A percentile compares a stretch with the other conserved stretches of the same genome.
These are phyloP conservation scores for Alternaria alternata DNA, from an alignment of 2,329 filamentous ascomycete genomes.

Conservation along the genomic window DNA sequence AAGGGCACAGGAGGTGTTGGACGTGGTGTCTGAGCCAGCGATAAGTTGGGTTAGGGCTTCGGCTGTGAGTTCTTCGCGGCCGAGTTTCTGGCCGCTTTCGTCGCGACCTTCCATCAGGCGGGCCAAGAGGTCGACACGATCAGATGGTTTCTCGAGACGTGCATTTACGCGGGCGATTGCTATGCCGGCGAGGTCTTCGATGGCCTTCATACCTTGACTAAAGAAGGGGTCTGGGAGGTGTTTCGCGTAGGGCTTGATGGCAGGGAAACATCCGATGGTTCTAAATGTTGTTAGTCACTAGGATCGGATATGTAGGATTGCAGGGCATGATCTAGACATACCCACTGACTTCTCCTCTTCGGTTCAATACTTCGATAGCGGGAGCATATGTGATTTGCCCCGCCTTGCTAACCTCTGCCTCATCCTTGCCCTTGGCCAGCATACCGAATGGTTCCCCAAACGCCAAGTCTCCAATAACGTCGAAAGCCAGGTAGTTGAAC, in stretches of 20 bases:
- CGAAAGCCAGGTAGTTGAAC: slow-evolving; percentile 73
- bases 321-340: slow-evolving; percentile 27
- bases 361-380: slow-evolving; percentile 88
- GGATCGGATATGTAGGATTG: background rate
- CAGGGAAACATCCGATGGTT: slow-evolving; percentile 76
- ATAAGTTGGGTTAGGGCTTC: slow-evolving; percentile 91
- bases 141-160: slow-evolving; percentile 67
- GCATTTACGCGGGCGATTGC: slow-evolving; percentile 82
- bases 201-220: slow-evolving; percentile 73
- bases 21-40: slow-evolving; percentile 78
- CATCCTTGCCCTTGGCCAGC: slow-evolving; percentile 77
- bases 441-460: slow-evolving; percentile 85
- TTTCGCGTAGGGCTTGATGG: slow-evolving; percentile 79
- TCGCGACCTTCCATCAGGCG: slow-evolving; percentile 87
- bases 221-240: slow-evolving; percentile 87
- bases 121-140: slow-evolving; percentile 80
- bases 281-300: slow-evolving; percentile 35
- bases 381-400: slow-evolving; percentile 72
- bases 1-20: slow-evolving; percentile 82
- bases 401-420: slow-evolving; percentile 75
- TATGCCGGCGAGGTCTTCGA: slow-evolving; percentile 84
- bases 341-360: slow-evolving; percentile 84
- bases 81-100: slow-evolving; percentile 76
- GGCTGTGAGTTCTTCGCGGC: slow-evolving; percentile 81
- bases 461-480: slow-evolving; percentile 67